Evolutionary conservation across 345 rosid species (phyloP).

Genomic region (Populus alba): DNA sequence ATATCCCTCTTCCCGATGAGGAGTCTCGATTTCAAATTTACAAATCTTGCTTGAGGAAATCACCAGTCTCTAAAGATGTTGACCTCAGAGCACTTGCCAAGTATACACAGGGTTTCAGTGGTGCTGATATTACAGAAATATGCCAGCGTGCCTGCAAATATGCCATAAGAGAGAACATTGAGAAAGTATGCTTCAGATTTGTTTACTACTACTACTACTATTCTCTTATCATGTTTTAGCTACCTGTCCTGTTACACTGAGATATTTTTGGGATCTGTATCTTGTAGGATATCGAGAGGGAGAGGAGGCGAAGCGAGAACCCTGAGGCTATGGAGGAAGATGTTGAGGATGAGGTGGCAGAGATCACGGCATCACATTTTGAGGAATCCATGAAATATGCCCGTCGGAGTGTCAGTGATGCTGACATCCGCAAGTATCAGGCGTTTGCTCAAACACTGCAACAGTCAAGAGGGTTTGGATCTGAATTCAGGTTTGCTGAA

Average conservation of each 20-base stretch:
- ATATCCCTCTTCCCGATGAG: conserved; percentile 94
- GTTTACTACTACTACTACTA: neutral
- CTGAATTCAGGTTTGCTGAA: conserved; percentile 72
- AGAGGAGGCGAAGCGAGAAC: conserved; percentile 69
- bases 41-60: conserved; percentile 87
- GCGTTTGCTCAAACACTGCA: conserved; percentile 94
- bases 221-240: neutral
- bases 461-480: conserved; percentile 87
- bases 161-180: conserved; percentile 90
- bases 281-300: conserved; percentile 79
- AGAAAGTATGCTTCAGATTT: conserved; percentile 48
- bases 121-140: conserved; percentile 95
- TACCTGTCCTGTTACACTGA: neutral
- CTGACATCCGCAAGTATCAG: conserved; percentile 89
- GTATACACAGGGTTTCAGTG: conserved; percentile 89
- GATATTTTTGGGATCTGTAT: neutral
- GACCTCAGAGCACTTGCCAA: conserved; percentile 86
- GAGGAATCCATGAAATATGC: conserved; percentile 96
- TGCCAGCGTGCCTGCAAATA: conserved; percentile 94
- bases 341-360: conserved; percentile 70
- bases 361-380: conserved; percentile 80
- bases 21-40: conserved; percentile 80
- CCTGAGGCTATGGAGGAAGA: conserved; percentile 99
- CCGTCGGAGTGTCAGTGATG: conserved; percentile 87
- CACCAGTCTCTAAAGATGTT: conserved; percentile 82